Percentiles rank a stretch among this genome's conserved stretches.
phyloP scores from a whole-genome alignment of 78 protist genomes.

The Chrysochromulina parva region DNA sequence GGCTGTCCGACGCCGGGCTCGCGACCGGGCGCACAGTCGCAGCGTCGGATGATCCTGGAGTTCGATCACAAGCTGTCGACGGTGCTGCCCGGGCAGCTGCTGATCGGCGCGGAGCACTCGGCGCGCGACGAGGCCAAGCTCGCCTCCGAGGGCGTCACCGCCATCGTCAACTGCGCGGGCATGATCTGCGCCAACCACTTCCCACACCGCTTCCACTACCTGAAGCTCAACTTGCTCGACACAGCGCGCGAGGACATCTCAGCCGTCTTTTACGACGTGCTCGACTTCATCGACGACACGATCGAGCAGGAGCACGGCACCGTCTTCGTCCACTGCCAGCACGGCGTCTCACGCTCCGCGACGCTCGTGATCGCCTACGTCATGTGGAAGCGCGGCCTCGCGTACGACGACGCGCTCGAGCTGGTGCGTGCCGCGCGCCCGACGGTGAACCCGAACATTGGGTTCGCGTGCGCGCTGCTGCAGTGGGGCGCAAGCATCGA shows the following conservation, averaged over 20 bases:
- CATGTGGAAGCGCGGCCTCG: background rate
- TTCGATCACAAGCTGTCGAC: too few relatives aligned
- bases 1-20: too few relatives aligned
- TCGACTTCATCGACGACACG: background rate
- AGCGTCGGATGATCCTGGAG: too few relatives aligned
- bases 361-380: background rate
- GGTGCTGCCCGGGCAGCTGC: too few relatives aligned
- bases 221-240: too few relatives aligned
- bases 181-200: too few relatives aligned
- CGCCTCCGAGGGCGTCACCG: too few relatives aligned
- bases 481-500: background rate
- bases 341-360: slow-evolving; percentile 9
- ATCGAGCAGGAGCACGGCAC: background rate
- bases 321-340: background rate
- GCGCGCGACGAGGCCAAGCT: too few relatives aligned
- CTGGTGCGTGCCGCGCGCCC: background rate
- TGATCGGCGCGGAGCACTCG: too few relatives aligned
- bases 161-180: too few relatives aligned
- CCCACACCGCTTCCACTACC: too few relatives aligned
- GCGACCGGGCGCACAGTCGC: too few relatives aligned
- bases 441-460: background rate
- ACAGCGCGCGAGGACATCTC: background rate
- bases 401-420: background rate
- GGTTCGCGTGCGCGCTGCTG: slow-evolving; percentile 5
- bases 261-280: background rate